A percentile compares a stretch with the other conserved stretches of the same genome.
Conservation (phyloP, 352 stramenopile species). For the Globisporangium okanoganense region DNA sequence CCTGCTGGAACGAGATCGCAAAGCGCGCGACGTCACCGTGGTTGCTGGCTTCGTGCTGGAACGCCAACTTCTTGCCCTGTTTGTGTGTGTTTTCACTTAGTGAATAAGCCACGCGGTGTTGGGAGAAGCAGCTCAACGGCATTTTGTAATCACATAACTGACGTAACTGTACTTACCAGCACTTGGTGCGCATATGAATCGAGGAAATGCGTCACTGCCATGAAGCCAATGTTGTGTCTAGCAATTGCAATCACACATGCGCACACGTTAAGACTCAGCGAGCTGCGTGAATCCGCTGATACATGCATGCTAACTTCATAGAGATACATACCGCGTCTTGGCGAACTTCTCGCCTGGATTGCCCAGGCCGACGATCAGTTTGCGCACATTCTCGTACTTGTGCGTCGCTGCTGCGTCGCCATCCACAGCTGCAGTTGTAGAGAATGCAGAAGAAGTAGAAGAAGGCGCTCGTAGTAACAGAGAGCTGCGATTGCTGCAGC, state of each 20-base stretch:
- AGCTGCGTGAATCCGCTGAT: too few relatives aligned
- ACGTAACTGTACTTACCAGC: constrained; percentile 32
- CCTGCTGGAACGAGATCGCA: constrained; percentile 58
- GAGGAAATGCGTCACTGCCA: constrained; percentile 63
- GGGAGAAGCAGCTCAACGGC: background rate
- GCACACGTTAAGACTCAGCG: background rate
- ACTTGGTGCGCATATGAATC: constrained; percentile 56
- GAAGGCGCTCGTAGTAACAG: background rate
- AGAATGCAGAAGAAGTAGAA: background rate
- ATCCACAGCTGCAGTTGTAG: background rate
- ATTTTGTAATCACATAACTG: background rate
- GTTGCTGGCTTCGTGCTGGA: constrained; percentile 52
- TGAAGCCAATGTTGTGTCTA: constrained; percentile 80
- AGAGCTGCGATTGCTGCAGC: background rate
- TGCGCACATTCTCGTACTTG: constrained; percentile 72
- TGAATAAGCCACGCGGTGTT: background rate
- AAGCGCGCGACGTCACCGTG: constrained; percentile 70
- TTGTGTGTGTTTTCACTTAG: background rate
- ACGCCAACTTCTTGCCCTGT: constrained; percentile 39
- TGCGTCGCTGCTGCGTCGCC: background rate
- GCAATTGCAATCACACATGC: background rate
- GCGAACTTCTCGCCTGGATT: constrained; percentile 82
- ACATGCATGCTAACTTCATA: too few relatives aligned
- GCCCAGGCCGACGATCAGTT: constrained; percentile 80
- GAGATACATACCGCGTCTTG: constrained; percentile 50